Conservation (phyloP, 345 rosid species). For the Sonneratia caseolaris region DNA sequence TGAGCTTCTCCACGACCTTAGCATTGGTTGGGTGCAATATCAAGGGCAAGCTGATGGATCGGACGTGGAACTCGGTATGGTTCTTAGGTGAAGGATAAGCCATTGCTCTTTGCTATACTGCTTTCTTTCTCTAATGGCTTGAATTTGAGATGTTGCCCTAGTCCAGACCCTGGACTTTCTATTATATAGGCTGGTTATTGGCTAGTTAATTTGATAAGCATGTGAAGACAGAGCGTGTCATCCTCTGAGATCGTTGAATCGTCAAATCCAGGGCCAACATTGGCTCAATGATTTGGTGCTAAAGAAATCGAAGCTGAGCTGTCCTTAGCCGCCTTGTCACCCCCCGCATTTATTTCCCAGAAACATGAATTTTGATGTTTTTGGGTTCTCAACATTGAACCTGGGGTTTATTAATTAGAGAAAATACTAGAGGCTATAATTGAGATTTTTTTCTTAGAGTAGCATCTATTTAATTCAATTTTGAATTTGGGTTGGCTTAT, state of each 20-base stretch:
- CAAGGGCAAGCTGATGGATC: constrained; percentile 66
- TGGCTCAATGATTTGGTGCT: not conserved
- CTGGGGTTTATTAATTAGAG: not conserved
- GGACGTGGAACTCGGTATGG: constrained; percentile 35
- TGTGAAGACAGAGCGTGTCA: not conserved
- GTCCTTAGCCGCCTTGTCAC: not conserved
- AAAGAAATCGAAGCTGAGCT: not conserved
- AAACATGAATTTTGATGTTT: not conserved
- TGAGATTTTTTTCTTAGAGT: not conserved
- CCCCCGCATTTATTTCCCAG: not conserved
- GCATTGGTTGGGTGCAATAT: constrained; percentile 53
- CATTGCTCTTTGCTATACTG: constrained; percentile 32
- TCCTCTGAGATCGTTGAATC: not conserved
- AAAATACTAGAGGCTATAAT: too few species aligned
- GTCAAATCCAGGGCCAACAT: constrained; percentile 1
- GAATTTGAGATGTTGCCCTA: not conserved
- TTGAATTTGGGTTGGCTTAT: too few species aligned
- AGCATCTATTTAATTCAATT: too few species aligned
- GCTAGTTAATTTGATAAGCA: not conserved
- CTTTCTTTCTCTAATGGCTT: constrained; percentile 10
- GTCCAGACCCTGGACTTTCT: too few species aligned
- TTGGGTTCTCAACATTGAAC: not conserved
- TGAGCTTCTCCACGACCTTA: constrained; percentile 36
- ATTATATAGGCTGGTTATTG: not conserved
- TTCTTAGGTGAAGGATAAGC: constrained; percentile 3